These are phyloP conservation scores for Neolentinus lepideus DNA, from an alignment of 1,284 basidiomycete species.

Conservation along the genomic window DNA sequence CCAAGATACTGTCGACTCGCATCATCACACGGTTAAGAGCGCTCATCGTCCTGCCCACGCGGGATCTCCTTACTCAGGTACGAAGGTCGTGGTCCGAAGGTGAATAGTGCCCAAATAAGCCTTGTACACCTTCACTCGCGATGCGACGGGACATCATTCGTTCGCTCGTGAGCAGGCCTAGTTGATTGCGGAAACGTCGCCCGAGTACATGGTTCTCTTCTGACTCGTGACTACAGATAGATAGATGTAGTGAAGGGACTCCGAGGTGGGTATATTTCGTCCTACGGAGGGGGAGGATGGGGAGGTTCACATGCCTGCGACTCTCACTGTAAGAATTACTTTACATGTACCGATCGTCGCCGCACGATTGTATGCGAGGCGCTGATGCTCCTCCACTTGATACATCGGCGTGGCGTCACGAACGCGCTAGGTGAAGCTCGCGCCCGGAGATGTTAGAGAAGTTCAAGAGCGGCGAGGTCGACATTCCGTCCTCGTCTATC, in stretches of 20 bases:
- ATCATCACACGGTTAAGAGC: constrained; percentile 85
- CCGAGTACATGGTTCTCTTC: constrained; percentile 29
- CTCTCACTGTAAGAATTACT: constrained; percentile 49
- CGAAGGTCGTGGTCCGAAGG: constrained; percentile 84
- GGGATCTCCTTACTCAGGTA: constrained; percentile 93
- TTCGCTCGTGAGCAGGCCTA: constrained; percentile 81
- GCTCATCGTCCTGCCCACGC: constrained; percentile 87
- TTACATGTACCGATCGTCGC: constrained; percentile 3
- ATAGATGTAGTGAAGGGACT: constrained; percentile 17
- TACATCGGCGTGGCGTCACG: constrained; percentile 36
- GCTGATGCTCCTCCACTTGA: constrained; percentile 82
- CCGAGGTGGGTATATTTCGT: constrained; percentile 81
- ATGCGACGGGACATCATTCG: constrained; percentile 71
- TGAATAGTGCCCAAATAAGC: constrained; percentile 24
- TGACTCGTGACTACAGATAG: background rate
- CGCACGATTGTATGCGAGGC: constrained; percentile 81
- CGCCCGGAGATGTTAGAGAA: constrained; percentile 72
- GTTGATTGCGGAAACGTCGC: constrained; percentile 48
- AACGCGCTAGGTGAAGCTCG: constrained; percentile 61
- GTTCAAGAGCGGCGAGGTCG: constrained; percentile 78
- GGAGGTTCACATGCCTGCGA: constrained; percentile 76
- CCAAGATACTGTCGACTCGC: constrained; percentile 62
- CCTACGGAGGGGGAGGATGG: constrained; percentile 46
- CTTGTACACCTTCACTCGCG: background rate
- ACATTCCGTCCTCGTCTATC: constrained; percentile 27